Evolutionary conservation across 352 stramenopile species (phyloP).

Genomic region (Globisporangium parvum): DNA sequence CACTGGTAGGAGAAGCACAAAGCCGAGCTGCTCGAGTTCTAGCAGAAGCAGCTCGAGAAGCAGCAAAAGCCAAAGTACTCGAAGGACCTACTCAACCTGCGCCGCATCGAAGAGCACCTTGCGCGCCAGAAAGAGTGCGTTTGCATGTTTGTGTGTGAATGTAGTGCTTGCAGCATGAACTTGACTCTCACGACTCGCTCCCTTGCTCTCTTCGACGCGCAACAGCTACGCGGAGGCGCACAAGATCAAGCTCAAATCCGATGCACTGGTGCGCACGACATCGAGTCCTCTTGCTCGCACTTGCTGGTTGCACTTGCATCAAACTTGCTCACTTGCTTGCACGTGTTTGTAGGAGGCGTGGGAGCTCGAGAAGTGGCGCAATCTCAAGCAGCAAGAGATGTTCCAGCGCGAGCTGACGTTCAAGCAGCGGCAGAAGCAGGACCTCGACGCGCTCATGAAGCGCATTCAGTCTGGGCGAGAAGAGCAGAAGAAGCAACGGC

Average conservation of each 20-base stretch:
- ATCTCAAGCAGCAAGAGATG: constrained; percentile 93
- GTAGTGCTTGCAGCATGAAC: not conserved
- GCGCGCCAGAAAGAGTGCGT: constrained; percentile 85
- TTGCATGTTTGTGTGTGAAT: not conserved
- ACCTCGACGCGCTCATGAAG: constrained; percentile 92
- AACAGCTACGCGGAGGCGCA: constrained; percentile 91
- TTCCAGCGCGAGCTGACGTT: constrained; percentile 93
- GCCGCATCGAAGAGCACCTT: constrained; percentile 91
- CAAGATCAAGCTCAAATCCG: constrained; percentile 96
- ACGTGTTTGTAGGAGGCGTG: constrained; percentile 65
- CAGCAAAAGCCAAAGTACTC: constrained; percentile 91
- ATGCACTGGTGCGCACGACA: constrained; percentile 50
- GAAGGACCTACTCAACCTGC: constrained; percentile 91
- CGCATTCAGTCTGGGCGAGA: constrained; percentile 91
- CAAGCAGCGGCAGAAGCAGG: constrained; percentile 90
- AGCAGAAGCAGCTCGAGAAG: constrained; percentile 90
- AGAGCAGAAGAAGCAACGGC: constrained; percentile 94
- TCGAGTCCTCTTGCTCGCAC: not conserved
- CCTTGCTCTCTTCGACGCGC: not conserved
- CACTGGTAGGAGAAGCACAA: constrained; percentile 60
- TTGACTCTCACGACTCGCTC: not conserved
- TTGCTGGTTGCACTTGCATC: not conserved
- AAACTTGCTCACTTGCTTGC: not conserved
- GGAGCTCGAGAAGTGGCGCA: constrained; percentile 94
- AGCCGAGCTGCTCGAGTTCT: constrained; percentile 90